Conservation (phyloP, 2,329 filamentous ascomycete species). For the Uncinocarpus reesii region DNA sequence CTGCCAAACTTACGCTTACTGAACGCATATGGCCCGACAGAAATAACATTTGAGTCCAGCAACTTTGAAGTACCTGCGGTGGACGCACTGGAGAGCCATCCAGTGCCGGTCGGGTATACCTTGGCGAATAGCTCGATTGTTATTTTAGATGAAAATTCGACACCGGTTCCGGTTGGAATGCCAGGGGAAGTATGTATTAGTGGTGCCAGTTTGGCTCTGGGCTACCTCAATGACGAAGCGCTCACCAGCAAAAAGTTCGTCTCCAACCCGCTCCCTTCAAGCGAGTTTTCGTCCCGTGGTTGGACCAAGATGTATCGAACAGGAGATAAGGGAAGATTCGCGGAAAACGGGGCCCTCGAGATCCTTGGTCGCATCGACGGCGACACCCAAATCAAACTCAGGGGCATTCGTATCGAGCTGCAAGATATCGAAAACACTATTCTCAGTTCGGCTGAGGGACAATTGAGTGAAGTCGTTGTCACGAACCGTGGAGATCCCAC, state of each 20-base stretch:
- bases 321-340: conserved; percentile 10
- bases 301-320: conserved; percentile 12
- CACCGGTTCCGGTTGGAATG: conserved; percentile 32
- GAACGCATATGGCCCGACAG: conserved; percentile 21
- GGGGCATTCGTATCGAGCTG: conserved; percentile 51
- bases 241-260: conserved; percentile 20
- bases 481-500: neutral
- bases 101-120: conserved; percentile 19
- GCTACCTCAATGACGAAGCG: conserved; percentile 18
- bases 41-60: conserved; percentile 20
- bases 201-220: conserved; percentile 21
- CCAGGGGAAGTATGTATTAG: conserved; percentile 38
- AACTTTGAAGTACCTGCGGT: conserved; percentile 15
- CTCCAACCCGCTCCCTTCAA: conserved; percentile 11
- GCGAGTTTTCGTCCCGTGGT: neutral
- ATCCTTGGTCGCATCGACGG: conserved; percentile 40
- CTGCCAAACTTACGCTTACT: conserved; percentile 14
- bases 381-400: conserved; percentile 52
- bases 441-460: neutral
- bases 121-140: conserved; percentile 32
- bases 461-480: neutral
- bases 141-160: conserved; percentile 32
- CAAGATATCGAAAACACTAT: conserved; percentile 8
- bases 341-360: neutral
- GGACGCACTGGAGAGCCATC: conserved; percentile 6